Evolutionary conservation across 805 yeast species (phyloP).

Genomic region (Spathaspora passalidarum): DNA sequence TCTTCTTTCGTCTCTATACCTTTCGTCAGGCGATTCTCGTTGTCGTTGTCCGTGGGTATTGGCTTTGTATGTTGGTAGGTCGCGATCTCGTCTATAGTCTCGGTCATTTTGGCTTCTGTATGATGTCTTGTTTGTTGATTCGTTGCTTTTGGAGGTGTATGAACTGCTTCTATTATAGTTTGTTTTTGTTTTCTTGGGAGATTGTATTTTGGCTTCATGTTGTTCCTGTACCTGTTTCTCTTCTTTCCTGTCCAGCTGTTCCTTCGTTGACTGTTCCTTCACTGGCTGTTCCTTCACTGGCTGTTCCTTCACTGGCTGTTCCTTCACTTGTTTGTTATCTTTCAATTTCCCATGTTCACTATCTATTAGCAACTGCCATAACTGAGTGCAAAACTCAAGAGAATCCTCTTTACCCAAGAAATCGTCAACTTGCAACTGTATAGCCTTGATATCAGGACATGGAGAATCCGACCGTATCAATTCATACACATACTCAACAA

Average conservation of each 20-base stretch:
- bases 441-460: constrained; percentile 35
- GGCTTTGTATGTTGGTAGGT: constrained; percentile 4
- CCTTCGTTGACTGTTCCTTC: constrained; percentile 1
- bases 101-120: constrained; percentile 2
- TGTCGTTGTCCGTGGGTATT: constrained; percentile 4
- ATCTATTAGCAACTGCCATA: constrained; percentile 44
- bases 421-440: constrained; percentile 43
- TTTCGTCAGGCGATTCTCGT: constrained; percentile 4
- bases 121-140: neutral
- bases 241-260: neutral
- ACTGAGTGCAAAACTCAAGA: constrained; percentile 32
- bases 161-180: constrained; percentile 23
- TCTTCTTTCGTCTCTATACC: constrained; percentile 1
- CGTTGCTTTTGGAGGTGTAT: neutral
- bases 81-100: constrained; percentile 9
- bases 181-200: constrained; percentile 13
- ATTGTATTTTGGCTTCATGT: neutral
- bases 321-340: constrained; percentile 4
- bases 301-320: constrained; percentile 5
- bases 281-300: neutral
- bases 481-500: constrained; percentile 44
- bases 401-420: constrained; percentile 43
- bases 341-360: constrained; percentile 30
- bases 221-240: neutral
- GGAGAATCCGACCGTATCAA: constrained; percentile 30